Evolutionary conservation across 345 rosid genomes (phyloP).

Genomic region (Dimocarpus longan): DNA sequence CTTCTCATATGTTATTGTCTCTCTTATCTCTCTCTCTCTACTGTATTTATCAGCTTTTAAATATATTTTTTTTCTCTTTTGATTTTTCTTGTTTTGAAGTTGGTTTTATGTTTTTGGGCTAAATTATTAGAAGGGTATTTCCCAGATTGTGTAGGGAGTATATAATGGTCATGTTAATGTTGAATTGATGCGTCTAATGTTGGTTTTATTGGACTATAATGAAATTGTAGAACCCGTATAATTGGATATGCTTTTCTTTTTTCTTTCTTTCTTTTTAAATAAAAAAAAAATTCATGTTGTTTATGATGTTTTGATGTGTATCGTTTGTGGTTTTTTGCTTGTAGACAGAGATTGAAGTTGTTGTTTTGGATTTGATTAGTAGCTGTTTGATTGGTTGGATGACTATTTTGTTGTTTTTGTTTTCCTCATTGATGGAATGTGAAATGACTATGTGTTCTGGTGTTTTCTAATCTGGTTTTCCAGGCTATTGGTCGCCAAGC

Average conservation of each 20-base stretch:
- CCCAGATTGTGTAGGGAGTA: background rate
- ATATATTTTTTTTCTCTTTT: background rate
- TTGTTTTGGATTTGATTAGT: background rate
- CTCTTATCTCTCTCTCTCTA: background rate
- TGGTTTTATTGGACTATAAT: background rate
- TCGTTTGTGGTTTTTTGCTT: background rate
- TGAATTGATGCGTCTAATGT: constrained; percentile 9
- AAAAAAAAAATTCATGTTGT: no score
- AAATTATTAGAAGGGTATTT: constrained; percentile 18
- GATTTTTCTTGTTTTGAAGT: background rate
- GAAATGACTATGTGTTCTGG: background rate
- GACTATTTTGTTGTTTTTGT: background rate
- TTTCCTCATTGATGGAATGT: constrained; percentile 5
- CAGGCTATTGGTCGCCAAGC: constrained; percentile 45
- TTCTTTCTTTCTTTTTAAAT: no score
- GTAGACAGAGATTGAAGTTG: background rate
- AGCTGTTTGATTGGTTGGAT: background rate
- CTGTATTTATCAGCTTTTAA: background rate
- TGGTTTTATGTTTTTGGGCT: constrained; percentile 2
- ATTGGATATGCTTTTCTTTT: background rate
- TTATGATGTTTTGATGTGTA: constrained; percentile 14
- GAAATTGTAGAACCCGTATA: background rate
- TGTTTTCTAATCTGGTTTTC: constrained; percentile 23
- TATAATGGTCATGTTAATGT: constrained; percentile 1
- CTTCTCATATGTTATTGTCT: constrained; percentile 4